These are phyloP conservation scores for Nothopassalora personata DNA, from an alignment of 2,329 filamentous ascomycete species.

Conservation along the genomic window DNA sequence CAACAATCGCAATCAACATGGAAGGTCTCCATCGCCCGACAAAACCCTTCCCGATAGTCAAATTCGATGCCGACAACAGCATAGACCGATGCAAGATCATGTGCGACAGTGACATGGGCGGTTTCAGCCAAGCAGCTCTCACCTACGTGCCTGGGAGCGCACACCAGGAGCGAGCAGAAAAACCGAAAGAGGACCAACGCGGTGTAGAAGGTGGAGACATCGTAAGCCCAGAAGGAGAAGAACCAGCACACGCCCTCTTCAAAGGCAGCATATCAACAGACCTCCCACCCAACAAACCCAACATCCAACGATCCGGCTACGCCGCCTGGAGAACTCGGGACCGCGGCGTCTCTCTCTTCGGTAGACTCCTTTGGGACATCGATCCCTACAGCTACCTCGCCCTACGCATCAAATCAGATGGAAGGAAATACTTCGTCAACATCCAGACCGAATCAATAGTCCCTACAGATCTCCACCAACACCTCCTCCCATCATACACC, in stretches of 20 bases:
- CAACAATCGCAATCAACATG: conserved; percentile 57
- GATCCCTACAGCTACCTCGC: conserved; percentile 85
- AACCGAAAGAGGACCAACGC: conserved; percentile 10
- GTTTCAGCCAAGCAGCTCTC: conserved; percentile 69
- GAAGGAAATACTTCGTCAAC: conserved; percentile 89
- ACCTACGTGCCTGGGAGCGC: conserved; percentile 48
- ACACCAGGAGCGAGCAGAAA: conserved; percentile 15
- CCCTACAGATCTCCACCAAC: conserved; percentile 92
- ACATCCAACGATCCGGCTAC: conserved; percentile 75
- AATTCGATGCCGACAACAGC: conserved; percentile 51
- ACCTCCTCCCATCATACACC: conserved; percentile 72
- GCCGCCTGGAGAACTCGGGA: conserved; percentile 85
- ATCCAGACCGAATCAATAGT: conserved; percentile 91
- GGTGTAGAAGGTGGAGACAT: conserved; percentile 13
- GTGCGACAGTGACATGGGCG: conserved; percentile 78
- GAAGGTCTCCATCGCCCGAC: conserved; percentile 63
- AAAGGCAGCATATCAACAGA: conserved; percentile 82
- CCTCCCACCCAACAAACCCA: conserved; percentile 67
- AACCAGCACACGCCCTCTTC: conserved; percentile 69
- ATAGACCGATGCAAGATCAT: conserved; percentile 62
- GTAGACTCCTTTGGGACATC: conserved; percentile 78
- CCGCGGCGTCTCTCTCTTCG: conserved; percentile 72
- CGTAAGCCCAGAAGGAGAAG: conserved; percentile 31
- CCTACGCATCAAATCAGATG: conserved; percentile 82
- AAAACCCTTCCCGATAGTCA: conserved; percentile 59